These are phyloP conservation scores for Fusarium newnesense DNA, from an alignment of 2,329 filamentous ascomycete genomes.

Conservation along the genomic window DNA sequence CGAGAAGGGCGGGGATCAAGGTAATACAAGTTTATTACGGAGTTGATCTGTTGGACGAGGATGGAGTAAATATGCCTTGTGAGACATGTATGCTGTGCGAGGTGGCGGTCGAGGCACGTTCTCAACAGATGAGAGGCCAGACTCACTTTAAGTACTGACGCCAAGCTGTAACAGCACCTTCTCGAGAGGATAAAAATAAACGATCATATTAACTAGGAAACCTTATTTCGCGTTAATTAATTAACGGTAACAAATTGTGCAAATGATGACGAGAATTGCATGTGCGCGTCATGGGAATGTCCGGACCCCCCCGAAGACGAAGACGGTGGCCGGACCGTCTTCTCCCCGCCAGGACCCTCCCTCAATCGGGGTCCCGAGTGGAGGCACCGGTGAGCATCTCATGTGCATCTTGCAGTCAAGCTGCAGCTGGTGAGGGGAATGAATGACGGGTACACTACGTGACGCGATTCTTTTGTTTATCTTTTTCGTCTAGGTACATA, in stretches of 20 bases:
- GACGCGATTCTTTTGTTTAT: constrained; percentile 29
- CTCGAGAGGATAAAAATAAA: neutral
- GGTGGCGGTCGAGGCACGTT: neutral
- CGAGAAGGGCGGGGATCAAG: neutral
- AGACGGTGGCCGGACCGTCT: constrained; percentile 19
- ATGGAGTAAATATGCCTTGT: neutral
- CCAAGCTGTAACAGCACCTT: neutral
- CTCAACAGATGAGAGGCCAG: neutral
- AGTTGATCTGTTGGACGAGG: neutral
- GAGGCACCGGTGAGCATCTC: constrained; percentile 6
- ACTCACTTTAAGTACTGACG: neutral
- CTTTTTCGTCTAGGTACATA: neutral
- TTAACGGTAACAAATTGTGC: neutral
- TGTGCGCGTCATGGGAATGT: constrained; percentile 38
- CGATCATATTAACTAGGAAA: neutral
- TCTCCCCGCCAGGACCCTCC: constrained; percentile 2
- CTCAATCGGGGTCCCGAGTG: constrained; percentile 18
- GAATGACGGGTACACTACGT: constrained; percentile 38
- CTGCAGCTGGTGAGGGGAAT: constrained; percentile 22
- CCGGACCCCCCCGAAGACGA: constrained; percentile 21
- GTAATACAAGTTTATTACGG: constrained; percentile 32
- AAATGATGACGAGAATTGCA: constrained; percentile 13
- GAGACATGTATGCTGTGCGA: neutral
- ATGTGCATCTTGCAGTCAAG: constrained; percentile 11
- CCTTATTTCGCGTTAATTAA: neutral